phyloP scores from a whole-genome alignment of 805 yeast species.

The Saturnispora quitensis region DNA sequence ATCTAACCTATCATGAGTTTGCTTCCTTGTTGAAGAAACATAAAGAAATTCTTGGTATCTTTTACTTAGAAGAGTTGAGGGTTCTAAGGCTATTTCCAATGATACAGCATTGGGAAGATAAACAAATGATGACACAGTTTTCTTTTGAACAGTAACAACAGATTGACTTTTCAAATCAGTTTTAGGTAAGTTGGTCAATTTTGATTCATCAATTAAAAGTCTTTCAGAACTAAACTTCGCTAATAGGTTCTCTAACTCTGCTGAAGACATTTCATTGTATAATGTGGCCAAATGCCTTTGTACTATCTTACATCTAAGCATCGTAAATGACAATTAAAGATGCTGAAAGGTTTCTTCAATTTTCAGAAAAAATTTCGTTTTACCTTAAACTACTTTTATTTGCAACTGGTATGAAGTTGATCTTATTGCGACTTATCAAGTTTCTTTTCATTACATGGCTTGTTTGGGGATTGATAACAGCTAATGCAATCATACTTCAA shows the following conservation, averaged over 20 bases:
- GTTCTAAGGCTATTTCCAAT: conserved; percentile 11
- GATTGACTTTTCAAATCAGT: not conserved
- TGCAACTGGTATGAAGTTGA: not conserved
- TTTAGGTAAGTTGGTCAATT: not conserved
- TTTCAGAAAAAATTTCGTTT: not conserved
- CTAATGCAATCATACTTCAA: not conserved
- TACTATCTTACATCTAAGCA: not conserved
- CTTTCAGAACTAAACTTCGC: not conserved
- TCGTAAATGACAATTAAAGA: not conserved
- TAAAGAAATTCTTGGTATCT: not conserved
- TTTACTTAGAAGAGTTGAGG: not conserved
- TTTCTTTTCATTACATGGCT: not conserved
- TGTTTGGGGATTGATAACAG: not conserved
- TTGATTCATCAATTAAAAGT: not conserved
- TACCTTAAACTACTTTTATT: not conserved
- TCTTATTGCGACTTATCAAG: not conserved
- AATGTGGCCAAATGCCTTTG: not conserved
- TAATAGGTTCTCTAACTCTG: not conserved
- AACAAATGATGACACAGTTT: conserved; percentile 9
- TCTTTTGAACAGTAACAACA: not conserved
- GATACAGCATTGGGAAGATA: conserved; percentile 11
- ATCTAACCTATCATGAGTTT: not conserved
- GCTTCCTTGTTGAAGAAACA: not conserved
- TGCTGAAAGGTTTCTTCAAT: not conserved
- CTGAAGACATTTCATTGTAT: not conserved